phyloP scores from a whole-genome alignment of 2,329 filamentous ascomycete genomes.

The Coniella lustricola region DNA sequence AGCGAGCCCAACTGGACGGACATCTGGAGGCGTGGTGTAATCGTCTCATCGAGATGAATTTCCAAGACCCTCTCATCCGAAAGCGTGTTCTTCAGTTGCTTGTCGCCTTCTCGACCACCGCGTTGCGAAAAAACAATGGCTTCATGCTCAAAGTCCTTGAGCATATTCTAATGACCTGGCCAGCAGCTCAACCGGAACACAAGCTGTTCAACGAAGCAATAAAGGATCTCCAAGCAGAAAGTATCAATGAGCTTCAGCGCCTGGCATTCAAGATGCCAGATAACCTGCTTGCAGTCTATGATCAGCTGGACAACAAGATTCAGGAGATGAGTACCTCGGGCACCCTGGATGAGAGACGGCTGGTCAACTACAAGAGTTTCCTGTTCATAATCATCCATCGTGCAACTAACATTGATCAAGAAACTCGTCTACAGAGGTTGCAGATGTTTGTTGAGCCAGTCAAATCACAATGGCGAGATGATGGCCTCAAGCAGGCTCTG shows the following conservation, averaged over 20 bases:
- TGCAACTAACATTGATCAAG: constrained; percentile 64
- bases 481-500: constrained; percentile 60
- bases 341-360: constrained; percentile 70
- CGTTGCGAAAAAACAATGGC: constrained; percentile 65
- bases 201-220: constrained; percentile 78
- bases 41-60: constrained; percentile 60
- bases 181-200: constrained; percentile 64
- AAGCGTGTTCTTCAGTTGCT: constrained; percentile 76
- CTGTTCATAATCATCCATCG: constrained; percentile 94
- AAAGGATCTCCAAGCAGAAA: constrained; percentile 78
- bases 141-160: constrained; percentile 89
- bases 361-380: constrained; percentile 81
- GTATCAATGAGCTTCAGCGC: constrained; percentile 80
- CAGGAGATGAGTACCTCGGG: constrained; percentile 70
- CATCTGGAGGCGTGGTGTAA: constrained; percentile 67
- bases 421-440: constrained; percentile 65
- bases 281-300: constrained; percentile 80
- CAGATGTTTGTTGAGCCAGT: constrained; percentile 76
- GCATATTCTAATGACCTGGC: constrained; percentile 79
- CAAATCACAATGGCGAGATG: constrained; percentile 69
- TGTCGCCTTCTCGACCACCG: constrained; percentile 77
- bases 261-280: constrained; percentile 88
- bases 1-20: constrained; percentile 51
- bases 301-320: constrained; percentile 76
- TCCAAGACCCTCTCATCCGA: constrained; percentile 78